phyloP scores from a whole-genome alignment of 176 grass and related monocot genomes.

The Elymus sibiricus region DNA sequence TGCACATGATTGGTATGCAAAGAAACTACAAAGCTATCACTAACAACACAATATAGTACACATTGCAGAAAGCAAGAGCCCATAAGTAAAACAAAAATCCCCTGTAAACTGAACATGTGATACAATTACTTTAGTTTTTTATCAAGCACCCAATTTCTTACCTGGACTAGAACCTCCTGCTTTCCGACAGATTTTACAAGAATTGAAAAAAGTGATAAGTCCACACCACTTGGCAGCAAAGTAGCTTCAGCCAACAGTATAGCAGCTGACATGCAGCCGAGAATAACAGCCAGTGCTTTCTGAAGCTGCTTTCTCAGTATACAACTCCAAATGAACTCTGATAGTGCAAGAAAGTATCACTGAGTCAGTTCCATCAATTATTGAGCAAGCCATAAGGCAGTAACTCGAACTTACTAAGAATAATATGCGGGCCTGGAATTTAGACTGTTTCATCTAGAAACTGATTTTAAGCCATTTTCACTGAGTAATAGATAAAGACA shows the following conservation, averaged over 20 bases:
- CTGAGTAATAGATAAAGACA: constrained; percentile 5
- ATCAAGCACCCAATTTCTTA: constrained; percentile 37
- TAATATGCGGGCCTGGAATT: neutral
- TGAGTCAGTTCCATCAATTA: constrained; percentile 10
- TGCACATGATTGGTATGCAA: neutral
- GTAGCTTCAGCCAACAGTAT: constrained; percentile 98
- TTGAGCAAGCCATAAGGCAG: constrained; percentile 1
- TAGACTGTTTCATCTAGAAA: neutral
- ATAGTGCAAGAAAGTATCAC: constrained; percentile 31
- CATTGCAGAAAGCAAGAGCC: constrained; percentile 4
- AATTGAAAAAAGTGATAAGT: constrained; percentile 96
- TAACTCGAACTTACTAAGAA: neutral
- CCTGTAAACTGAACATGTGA: neutral
- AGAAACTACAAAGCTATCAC: constrained; percentile 20
- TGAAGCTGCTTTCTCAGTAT: constrained; percentile 95
- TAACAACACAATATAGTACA: neutral
- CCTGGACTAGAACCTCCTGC: constrained; percentile 94
- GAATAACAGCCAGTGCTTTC: constrained; percentile 69
- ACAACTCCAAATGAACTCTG: constrained; percentile 94
- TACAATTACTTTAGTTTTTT: neutral
- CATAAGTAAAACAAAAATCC: neutral
- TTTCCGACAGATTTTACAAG: constrained; percentile 90
- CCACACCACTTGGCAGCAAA: constrained; percentile 90
- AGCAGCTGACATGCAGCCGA: constrained; percentile 89
- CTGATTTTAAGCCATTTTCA: neutral